A percentile compares a stretch with the other conserved stretches of the same genome.
Evolutionary conservation across 2,329 filamentous ascomycete species (phyloP).

Genomic region (Ophiobolus disseminans): DNA sequence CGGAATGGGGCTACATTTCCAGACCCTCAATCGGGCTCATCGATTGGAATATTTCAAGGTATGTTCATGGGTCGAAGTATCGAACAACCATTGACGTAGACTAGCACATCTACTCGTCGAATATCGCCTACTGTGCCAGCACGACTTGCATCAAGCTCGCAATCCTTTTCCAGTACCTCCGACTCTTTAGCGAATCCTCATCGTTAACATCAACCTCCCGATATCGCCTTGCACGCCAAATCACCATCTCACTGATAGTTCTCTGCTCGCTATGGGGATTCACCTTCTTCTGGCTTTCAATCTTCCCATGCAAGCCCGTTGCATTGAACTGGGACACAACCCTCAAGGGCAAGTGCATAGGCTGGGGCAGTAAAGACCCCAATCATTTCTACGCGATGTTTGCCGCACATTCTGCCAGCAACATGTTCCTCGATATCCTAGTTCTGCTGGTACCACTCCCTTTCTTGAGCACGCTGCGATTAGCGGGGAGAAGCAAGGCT

Average conservation of each 20-base stretch:
- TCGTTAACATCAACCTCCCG: conserved; percentile 9
- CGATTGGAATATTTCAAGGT: conserved; percentile 41
- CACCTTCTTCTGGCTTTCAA: conserved; percentile 36
- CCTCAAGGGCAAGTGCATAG: conserved; percentile 37
- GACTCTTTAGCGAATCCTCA: conserved; percentile 39
- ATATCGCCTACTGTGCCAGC: conserved; percentile 38
- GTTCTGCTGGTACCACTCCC: conserved; percentile 41
- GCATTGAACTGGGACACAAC: conserved; percentile 39
- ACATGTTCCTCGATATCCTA: conserved; percentile 43
- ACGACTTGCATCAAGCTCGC: conserved; percentile 48
- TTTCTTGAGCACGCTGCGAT: conserved; percentile 38
- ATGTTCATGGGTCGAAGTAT: not conserved
- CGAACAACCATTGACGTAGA: conserved; percentile 1
- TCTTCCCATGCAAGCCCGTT: conserved; percentile 41
- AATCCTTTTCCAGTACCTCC: conserved; percentile 48
- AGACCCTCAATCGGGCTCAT: conserved; percentile 24
- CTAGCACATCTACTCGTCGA: conserved; percentile 42
- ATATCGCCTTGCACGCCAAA: conserved; percentile 22
- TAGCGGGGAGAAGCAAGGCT: conserved; percentile 36
- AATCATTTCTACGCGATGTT: conserved; percentile 37
- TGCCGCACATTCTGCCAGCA: conserved; percentile 37
- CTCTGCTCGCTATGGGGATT: conserved; percentile 40
- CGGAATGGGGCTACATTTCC: conserved; percentile 45
- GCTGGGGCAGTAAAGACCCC: conserved; percentile 44
- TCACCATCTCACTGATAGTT: conserved; percentile 29